Conservation (phyloP, 2,329 filamentous ascomycete species). For the Oidium heveae region DNA sequence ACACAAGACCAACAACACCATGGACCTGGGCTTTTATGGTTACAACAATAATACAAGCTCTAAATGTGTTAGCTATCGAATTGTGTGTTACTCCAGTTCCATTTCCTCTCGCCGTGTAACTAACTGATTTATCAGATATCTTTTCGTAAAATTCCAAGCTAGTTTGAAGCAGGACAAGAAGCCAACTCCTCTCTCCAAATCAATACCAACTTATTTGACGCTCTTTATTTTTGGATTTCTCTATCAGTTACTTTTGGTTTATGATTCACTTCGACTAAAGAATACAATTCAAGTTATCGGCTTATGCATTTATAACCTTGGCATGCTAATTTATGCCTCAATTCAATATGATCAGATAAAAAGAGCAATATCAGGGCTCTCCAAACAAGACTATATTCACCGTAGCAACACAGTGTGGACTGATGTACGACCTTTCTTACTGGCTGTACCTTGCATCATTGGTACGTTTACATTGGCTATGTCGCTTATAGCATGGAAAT, state of each 20-base stretch:
- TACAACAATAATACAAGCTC: conserved; percentile 48
- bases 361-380: conserved; percentile 37
- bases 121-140: conserved; percentile 28
- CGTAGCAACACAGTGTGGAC: conserved; percentile 31
- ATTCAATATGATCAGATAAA: conserved; percentile 83
- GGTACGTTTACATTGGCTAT: conserved; percentile 49
- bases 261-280: conserved; percentile 79
- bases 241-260: conserved; percentile 72
- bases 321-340: conserved; percentile 73
- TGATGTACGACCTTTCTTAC: conserved; percentile 46
- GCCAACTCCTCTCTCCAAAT: conserved; percentile 30
- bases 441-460: conserved; percentile 69
- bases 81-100: conserved; percentile 32
- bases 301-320: conserved; percentile 75
- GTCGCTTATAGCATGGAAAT: conserved; percentile 65
- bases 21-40: conserved; percentile 79
- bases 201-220: conserved; percentile 85
- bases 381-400: conserved; percentile 18
- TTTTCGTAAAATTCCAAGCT: conserved; percentile 67
- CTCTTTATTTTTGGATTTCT: conserved; percentile 95
- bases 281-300: conserved; percentile 98
- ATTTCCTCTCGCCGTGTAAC: too few relatives aligned
- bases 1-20: conserved; percentile 35
- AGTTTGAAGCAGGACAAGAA: conserved; percentile 25
- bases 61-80: conserved; percentile 63